Evolutionary conservation across 192 early-diverging fungal species (phyloP), one percentile per base, ranked within the genome.

Genomic region (Chytriomyces confervae): DNA sequence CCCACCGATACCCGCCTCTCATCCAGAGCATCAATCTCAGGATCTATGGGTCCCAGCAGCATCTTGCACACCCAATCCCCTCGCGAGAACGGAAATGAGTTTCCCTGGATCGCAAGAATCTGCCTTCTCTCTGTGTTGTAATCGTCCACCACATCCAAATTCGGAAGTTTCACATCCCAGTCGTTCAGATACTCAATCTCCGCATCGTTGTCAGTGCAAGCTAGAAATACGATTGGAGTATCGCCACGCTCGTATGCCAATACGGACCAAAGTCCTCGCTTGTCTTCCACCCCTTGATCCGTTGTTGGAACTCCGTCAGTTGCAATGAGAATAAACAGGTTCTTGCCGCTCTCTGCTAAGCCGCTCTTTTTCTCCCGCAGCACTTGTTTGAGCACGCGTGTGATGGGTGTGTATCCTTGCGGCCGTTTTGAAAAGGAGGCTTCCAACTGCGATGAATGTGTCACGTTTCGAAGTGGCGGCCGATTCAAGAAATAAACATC

Each of bases 401-500:
- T 46, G 44, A 74, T 74, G 11, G 72, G 72, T n/a, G 72, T 74
- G 46, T 74, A 74, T 46, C 72, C 72, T 9, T 23, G 8, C n/a
- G 72, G 72, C 9, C 8, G 18, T 20, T 10, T 9, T 7, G 29
- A 10, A 46, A 74, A 74, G 18, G 61, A 57, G 23, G 23, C 13
- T 10, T 61, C 57, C 36, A 74, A 60, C 51, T n/a, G 29, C 6
- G 18, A 24, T 11, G 61, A 61, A 16, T 48, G 70, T 1, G 72
- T 48, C 9, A 74, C 43, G 61, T 74, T 74, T 20, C 72, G 51
- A 18, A 74, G 7, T 9, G 72, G 72, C 23, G 20, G 24, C 16
- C 79, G 29, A 47, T 78, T 78, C 11, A 78, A 69, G 47, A 78
- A 78, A 69, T 50, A 78, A 16, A 78, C 45, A 45, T 78, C 77